These are phyloP conservation scores for Malassezia restricta DNA, from an alignment of 1,284 basidiomycete genomes.

Conservation along the genomic window DNA sequence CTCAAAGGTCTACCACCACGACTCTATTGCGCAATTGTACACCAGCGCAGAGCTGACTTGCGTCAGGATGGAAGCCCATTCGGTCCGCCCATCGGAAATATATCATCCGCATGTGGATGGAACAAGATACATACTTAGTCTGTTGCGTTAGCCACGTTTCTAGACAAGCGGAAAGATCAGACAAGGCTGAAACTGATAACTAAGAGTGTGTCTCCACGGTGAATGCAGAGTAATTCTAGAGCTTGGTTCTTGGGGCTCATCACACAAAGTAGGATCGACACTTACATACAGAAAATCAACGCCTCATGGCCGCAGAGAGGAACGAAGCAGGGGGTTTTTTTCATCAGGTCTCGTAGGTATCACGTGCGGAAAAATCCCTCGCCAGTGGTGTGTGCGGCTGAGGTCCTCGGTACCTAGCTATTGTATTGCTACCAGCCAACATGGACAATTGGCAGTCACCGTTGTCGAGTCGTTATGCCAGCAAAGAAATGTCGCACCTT, in stretches of 20 bases:
- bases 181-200: constrained; percentile 21
- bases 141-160: constrained; percentile 5
- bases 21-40: constrained; percentile 13
- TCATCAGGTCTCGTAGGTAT: no score
- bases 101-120: constrained; percentile 6
- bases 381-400: no score
- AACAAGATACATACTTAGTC: constrained; percentile 1
- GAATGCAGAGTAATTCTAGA: constrained; percentile 17
- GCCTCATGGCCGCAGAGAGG: no score
- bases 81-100: constrained; percentile 18
- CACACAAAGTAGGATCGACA: background rate
- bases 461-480: constrained; percentile 71
- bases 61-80: constrained; percentile 5
- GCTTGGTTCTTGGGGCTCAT: constrained; percentile 17
- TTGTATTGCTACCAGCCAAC: background rate
- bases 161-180: constrained; percentile 4
- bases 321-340: no score
- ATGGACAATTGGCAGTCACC: constrained; percentile 41
- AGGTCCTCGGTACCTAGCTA: no score
- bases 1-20: constrained; percentile 8
- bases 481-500: constrained; percentile 92
- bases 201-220: constrained; percentile 14
- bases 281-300: background rate
- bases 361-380: no score
- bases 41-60: constrained; percentile 12